Conservation (phyloP, 768 basidiomycete genomes). For the Boletus patriciae region DNA sequence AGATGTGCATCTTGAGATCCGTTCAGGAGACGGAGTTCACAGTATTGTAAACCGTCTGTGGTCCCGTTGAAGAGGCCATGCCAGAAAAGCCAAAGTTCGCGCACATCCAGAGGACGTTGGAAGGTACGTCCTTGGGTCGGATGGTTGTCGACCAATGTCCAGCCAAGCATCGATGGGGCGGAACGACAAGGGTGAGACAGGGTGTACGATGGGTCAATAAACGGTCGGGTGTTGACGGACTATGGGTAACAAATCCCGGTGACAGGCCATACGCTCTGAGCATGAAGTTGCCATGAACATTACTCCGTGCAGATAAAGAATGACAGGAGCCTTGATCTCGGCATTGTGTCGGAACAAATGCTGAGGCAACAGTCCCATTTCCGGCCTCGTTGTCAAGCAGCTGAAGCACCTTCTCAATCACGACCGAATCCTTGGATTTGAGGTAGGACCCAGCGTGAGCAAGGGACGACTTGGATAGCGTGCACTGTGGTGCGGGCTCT, state of each 20-base stretch:
- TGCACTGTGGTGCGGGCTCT: slow-evolving; percentile 44
- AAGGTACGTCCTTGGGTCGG: slow-evolving; percentile 14
- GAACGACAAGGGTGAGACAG: background rate
- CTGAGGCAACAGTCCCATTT: background rate
- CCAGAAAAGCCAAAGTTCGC: slow-evolving; percentile 44
- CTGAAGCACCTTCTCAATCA: slow-evolving; percentile 53
- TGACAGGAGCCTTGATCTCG: no score
- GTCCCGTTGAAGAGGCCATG: slow-evolving; percentile 44
- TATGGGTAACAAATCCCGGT: no score
- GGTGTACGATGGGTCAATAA: background rate
- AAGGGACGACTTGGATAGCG: slow-evolving; percentile 44
- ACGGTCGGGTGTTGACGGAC: background rate
- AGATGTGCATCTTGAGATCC: slow-evolving; percentile 22
- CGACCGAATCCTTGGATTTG: no score
- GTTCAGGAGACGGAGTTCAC: slow-evolving; percentile 28
- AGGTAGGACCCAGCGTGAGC: slow-evolving; percentile 55
- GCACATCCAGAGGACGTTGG: slow-evolving; percentile 40
- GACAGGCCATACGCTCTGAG: no score
- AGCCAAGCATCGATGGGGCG: slow-evolving; percentile 8
- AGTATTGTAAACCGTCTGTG: slow-evolving; percentile 41
- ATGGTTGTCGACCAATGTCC: slow-evolving; percentile 8
- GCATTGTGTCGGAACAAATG: no score
- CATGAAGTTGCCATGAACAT: no score
- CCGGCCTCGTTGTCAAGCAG: slow-evolving; percentile 48
- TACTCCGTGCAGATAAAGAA: no score